These are phyloP conservation scores for Pseudogymnoascus sp. DNA, from an alignment of 2,329 filamentous ascomycete species.

Conservation along the genomic window DNA sequence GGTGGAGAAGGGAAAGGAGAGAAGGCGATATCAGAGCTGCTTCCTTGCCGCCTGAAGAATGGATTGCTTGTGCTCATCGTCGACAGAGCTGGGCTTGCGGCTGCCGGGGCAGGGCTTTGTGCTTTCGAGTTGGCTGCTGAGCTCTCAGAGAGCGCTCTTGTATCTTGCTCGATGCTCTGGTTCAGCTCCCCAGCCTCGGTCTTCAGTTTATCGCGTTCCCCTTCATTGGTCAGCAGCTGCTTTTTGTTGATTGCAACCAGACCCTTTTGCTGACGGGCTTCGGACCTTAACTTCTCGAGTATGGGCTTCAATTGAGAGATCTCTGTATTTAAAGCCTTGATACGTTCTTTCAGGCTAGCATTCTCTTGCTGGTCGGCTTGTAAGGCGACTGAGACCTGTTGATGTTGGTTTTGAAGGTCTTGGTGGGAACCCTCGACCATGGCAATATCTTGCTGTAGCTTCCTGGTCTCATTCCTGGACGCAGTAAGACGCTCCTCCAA, in stretches of 20 bases:
- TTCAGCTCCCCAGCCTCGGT: conserved; percentile 62
- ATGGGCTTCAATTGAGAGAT: conserved; percentile 78
- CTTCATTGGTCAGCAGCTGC: conserved; percentile 81
- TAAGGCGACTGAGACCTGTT: conserved; percentile 62
- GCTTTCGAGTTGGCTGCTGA: conserved; percentile 26
- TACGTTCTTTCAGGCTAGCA: conserved; percentile 73
- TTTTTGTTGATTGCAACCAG: conserved; percentile 98
- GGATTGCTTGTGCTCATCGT: conserved; percentile 78
- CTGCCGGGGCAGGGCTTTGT: conserved; percentile 30
- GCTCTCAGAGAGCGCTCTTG: conserved; percentile 43
- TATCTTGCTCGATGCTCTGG: conserved; percentile 52
- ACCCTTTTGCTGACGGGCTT: conserved; percentile 91
- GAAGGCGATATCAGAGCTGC: conserved; percentile 38
- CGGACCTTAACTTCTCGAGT: conserved; percentile 85
- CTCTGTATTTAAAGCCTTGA: conserved; percentile 72
- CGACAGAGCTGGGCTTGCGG: conserved; percentile 62
- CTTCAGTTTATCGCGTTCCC: conserved; percentile 80
- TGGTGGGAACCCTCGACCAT: conserved; percentile 72
- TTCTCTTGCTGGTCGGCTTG: conserved; percentile 89
- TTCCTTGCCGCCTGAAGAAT: conserved; percentile 71
- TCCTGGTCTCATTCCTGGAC: conserved; percentile 72
- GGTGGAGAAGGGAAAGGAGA: conserved; percentile 35
- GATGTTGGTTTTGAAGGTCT: conserved; percentile 75
- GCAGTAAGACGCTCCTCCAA: conserved; percentile 74
- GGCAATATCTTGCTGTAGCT: conserved; percentile 74